Evolutionary conservation across 2,329 filamentous ascomycete species (phyloP), one percentile per base, ranked within the genome.

Genomic region (Aspergillus tanneri): DNA sequence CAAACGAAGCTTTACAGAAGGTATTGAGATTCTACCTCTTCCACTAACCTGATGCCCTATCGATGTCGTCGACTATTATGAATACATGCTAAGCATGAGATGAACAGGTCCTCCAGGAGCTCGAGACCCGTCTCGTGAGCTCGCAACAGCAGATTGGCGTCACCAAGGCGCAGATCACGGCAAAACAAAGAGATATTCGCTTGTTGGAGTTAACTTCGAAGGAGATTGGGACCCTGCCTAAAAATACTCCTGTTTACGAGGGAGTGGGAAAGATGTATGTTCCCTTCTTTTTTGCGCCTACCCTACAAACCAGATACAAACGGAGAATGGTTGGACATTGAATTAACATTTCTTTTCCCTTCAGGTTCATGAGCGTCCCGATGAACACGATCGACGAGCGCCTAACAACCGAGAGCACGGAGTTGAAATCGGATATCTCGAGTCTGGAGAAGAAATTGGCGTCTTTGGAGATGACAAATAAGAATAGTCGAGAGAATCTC

Each of bases 221-320:
- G 55, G 93, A 99, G 72, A 78, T 97, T 41, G 81, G 83, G n/a
- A 79, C 82, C 5, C 73, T 99, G 52, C 86, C 90, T 3, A 68
- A 80, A 14, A 81, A 86, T 39, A 93, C 90, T 0, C 85, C 85
- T 24, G 83, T 96, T 22, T 99, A 97, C 63, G 92, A 97, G 72
- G 92, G 92, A 5, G 87, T 97, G 9, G 93, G 93, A 43, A 99
- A 97, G 75, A 97, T 99, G 93, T 96, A 72, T 63, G 85, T 73
- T 9, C 22, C 10, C 3, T 21, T n/a, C n/a, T n/a, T n/a, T n/a
- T n/a, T n/a, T n/a, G n/a, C n/a, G n/a, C n/a, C n/a, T n/a, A n/a
- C n/a, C n/a, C n/a, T n/a, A n/a, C n/a, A n/a, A n/a, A n/a, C n/a
- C n/a, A n/a, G n/a, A n/a, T n/a, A n/a, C n/a, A n/a, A n/a, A n/a